Conservation (phyloP, 352 stramenopile genomes). For the Phytopythium ostracodes region DNA sequence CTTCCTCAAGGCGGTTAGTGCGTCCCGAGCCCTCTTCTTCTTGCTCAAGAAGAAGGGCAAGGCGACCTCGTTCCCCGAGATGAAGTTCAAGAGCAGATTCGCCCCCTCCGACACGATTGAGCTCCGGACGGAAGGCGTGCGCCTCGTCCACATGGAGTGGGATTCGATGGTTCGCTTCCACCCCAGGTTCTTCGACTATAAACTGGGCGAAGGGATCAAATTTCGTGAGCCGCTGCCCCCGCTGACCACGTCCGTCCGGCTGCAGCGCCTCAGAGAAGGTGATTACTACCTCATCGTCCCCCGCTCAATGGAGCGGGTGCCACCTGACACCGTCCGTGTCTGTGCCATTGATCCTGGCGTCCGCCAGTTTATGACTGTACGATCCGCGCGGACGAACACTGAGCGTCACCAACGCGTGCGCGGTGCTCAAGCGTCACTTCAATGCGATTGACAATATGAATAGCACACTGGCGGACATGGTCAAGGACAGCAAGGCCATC, state of each 20-base stretch:
- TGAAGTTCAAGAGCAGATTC: slow-evolving; percentile 19
- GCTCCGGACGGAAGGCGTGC: not conserved
- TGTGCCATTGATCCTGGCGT: slow-evolving; percentile 17
- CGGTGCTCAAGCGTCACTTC: slow-evolving; percentile 5
- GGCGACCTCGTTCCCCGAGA: slow-evolving; percentile 7
- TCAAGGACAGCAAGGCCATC: not conserved
- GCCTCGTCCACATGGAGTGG: no score
- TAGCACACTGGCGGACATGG: not conserved
- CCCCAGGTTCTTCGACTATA: no score
- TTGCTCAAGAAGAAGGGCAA: slow-evolving; percentile 4
- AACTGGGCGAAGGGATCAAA: no score
- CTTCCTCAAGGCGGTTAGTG: slow-evolving; percentile 11
- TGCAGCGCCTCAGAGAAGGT: slow-evolving; percentile 11
- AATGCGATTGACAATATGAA: slow-evolving; percentile 5
- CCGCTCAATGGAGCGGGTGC: slow-evolving; percentile 4
- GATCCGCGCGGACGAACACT: slow-evolving; percentile 9
- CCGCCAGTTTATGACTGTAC: slow-evolving; percentile 12
- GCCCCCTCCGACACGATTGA: slow-evolving; percentile 10
- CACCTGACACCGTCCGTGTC: slow-evolving; percentile 3
- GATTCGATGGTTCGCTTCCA: no score
- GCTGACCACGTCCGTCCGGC: slow-evolving; percentile 8
- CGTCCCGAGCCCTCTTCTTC: slow-evolving; percentile 9
- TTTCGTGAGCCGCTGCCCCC: no score
- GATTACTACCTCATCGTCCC: slow-evolving; percentile 16
- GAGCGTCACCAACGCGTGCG: slow-evolving; percentile 3